Conservation (phyloP, 2,329 filamentous ascomycete genomes). For the Trichoderma endophyticum region DNA sequence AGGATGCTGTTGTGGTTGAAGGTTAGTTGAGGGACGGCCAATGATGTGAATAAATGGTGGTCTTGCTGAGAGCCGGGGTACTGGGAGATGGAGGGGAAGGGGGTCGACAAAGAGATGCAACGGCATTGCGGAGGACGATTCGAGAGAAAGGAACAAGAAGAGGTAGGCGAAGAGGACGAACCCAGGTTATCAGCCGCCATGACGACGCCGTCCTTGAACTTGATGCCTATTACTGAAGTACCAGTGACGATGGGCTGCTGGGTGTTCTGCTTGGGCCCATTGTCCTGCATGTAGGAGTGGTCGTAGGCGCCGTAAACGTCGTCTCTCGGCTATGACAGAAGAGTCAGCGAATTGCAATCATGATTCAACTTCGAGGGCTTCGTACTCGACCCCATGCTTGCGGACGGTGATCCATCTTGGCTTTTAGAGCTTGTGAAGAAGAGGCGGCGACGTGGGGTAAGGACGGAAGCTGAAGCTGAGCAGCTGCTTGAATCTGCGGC, state of each 20-base stretch:
- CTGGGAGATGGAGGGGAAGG: neutral
- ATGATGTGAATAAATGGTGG: neutral
- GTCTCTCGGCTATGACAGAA: slow-evolving; percentile 72
- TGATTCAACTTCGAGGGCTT: slow-evolving; percentile 23
- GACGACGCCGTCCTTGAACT: slow-evolving; percentile 94
- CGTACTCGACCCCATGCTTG: slow-evolving; percentile 71
- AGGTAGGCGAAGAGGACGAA: slow-evolving; percentile 39
- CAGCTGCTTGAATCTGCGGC: slow-evolving; percentile 1
- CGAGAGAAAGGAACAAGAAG: neutral
- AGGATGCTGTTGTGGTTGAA: slow-evolving; percentile 66
- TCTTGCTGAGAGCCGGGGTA: neutral
- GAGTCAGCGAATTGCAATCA: neutral
- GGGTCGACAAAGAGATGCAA: too few species aligned
- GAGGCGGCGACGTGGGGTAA: slow-evolving; percentile 15
- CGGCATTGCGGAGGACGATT: too few species aligned
- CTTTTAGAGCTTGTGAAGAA: slow-evolving; percentile 16
- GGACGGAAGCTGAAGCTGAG: neutral
- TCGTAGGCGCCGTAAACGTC: slow-evolving; percentile 96
- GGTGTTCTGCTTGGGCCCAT: slow-evolving; percentile 76
- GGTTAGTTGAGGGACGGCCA: neutral
- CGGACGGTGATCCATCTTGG: slow-evolving; percentile 66
- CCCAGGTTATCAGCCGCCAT: slow-evolving; percentile 96
- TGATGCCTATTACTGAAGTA: slow-evolving; percentile 90
- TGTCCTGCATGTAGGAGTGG: slow-evolving; percentile 72
- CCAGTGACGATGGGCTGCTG: slow-evolving; percentile 93